phyloP scores from a whole-genome alignment of 2,329 filamentous ascomycete species.

The Paecilomyces sp. region DNA sequence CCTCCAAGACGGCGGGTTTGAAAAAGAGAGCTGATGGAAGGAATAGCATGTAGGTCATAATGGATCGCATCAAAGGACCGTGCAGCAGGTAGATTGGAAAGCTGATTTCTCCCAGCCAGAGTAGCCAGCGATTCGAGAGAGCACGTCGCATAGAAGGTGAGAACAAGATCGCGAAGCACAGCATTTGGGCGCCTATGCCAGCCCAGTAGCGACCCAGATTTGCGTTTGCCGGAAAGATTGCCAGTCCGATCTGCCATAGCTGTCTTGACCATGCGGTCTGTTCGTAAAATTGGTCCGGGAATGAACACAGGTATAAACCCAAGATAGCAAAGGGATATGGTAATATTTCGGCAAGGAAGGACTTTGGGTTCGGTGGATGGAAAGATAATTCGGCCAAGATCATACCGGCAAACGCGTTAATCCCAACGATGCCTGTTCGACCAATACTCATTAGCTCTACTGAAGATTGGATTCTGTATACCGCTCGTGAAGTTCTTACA shows the following conservation, averaged over 20 bases:
- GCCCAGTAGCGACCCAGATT: conserved; percentile 47
- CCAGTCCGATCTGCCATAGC: conserved; percentile 9
- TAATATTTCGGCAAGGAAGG: conserved; percentile 38
- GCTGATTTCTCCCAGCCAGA: conserved; percentile 58
- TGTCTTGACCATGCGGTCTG: conserved; percentile 47
- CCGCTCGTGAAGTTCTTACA: conserved; percentile 11
- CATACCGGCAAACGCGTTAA: conserved; percentile 57
- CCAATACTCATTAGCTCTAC: conserved; percentile 3
- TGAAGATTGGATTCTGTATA: not conserved
- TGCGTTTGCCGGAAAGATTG: conserved; percentile 28
- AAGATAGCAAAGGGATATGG: conserved; percentile 44
- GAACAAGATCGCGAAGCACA: conserved; percentile 48
- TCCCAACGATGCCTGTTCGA: conserved; percentile 40
- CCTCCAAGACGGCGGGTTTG: conserved; percentile 3
- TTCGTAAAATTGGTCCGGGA: conserved; percentile 50
- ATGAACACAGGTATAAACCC: conserved; percentile 54
- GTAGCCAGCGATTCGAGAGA: conserved; percentile 49
- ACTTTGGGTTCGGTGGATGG: conserved; percentile 40
- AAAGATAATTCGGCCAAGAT: conserved; percentile 53
- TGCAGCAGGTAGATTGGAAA: conserved; percentile 61
- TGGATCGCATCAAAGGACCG: conserved; percentile 52
- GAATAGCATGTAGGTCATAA: conserved; percentile 56
- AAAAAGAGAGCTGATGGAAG: conserved; percentile 26
- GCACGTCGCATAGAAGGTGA: conserved; percentile 45
- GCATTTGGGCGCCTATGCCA: conserved; percentile 42